Evolutionary conservation across 257 asterid genomes (phyloP), one percentile per base, ranked within the genome.

Genomic region (Solanum corneliomulleri): DNA sequence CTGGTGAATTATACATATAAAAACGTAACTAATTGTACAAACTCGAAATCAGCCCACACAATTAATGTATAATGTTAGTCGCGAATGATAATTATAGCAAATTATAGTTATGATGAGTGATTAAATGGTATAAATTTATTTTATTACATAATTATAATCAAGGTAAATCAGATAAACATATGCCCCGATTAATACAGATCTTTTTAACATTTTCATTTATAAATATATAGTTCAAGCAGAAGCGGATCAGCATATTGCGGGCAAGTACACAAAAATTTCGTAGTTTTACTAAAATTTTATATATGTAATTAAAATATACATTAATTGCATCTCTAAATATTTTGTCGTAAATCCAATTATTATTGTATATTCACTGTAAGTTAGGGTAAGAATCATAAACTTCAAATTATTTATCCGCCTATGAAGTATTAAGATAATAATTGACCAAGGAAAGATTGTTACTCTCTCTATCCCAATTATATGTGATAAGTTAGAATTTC

Each of bases 401-500:
- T 62, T 62, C 31, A 62, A 23, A 62, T 60, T 3, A 60, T 9
- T 21, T 9, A 8, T 60, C 11, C 6, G 14, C 2, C 68, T 58
- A 0, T 58, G 68, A 58, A 60, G 27, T 60, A 0, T 60, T 60
- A 21, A 21, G 27, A 21, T 11, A 64, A 3, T 64, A 64, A n/a
- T 64, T n/a, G 71, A 33, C 5, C 14, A 10, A 12, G 9, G 16
- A n/a, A n/a, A n/a, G 33, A 66, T 25, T 11, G 29, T 11, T 25
- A 25, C 20, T 11, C 20, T 25, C 20, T 6, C 18, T 25, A 6
- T 66, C 35, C 15, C 3, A 21, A 62, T 12, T 66, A n/a, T 25
- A 23, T 4, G 20, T 25, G 72, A 13, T 18, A 66, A 12, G 0
- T 66, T 66, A 0, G 0, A 25, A 66, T 12, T 0, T 25, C 1